Percentiles rank a stretch among this genome's conserved stretches.
Evolutionary conservation across 2,329 filamentous ascomycete species (phyloP).

Genomic region (Botryotinia calthae): DNA sequence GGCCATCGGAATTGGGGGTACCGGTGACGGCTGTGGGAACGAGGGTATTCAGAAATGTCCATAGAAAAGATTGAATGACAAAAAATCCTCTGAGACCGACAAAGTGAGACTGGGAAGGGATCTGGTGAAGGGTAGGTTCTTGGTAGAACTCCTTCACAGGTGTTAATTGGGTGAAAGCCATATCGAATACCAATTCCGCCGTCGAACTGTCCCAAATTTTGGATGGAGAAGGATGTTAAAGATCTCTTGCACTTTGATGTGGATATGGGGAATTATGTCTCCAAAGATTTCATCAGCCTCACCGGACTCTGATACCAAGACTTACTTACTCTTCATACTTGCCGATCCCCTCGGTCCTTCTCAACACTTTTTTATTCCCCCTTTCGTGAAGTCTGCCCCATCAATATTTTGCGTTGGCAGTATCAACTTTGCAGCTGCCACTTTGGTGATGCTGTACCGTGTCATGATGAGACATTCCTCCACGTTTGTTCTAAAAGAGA

Average conservation of each 20-base stretch:
- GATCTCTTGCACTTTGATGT: neutral
- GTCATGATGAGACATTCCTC: slow-evolving; percentile 10
- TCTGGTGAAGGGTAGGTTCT: slow-evolving; percentile 13
- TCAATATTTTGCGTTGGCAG: slow-evolving; percentile 8
- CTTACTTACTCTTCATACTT: neutral
- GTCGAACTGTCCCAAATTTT: neutral
- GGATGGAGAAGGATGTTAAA: slow-evolving; percentile 11
- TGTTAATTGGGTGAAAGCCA: slow-evolving; percentile 5
- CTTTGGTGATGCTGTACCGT: neutral
- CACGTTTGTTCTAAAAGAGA: neutral
- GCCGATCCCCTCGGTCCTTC: neutral
- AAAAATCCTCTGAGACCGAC: slow-evolving; percentile 46
- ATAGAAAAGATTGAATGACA: slow-evolving; percentile 45
- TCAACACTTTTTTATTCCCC: neutral
- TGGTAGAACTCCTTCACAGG: slow-evolving; percentile 9
- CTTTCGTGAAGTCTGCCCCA: neutral
- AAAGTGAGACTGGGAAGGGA: slow-evolving; percentile 30
- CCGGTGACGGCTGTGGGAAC: slow-evolving; percentile 44
- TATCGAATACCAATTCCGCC: neutral
- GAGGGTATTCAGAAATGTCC: slow-evolving; percentile 46
- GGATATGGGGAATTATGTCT: neutral
- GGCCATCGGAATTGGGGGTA: slow-evolving; percentile 39
- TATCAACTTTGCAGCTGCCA: neutral
- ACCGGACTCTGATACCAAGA: neutral
- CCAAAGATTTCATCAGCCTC: neutral